Evolutionary conservation across 2,329 filamentous ascomycete species (phyloP).

Genomic region (Claviceps sp.): DNA sequence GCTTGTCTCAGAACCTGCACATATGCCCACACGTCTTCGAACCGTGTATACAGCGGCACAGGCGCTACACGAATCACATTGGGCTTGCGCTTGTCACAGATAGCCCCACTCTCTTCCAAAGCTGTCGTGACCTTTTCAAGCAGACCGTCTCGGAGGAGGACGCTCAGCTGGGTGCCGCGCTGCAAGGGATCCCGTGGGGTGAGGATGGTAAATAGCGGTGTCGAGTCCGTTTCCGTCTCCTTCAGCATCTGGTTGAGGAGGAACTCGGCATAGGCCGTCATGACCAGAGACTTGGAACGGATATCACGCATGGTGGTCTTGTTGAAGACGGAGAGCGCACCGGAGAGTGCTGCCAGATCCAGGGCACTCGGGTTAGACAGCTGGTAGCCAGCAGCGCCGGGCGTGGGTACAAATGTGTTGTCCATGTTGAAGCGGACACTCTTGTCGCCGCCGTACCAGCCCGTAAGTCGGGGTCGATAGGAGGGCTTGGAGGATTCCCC

Average conservation of each 20-base stretch:
- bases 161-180: slow-evolving; percentile 67
- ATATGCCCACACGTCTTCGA: slow-evolving; percentile 50
- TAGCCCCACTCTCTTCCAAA: slow-evolving; percentile 54
- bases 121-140: slow-evolving; percentile 53
- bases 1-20: slow-evolving; percentile 27
- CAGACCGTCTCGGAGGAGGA: slow-evolving; percentile 53
- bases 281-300: slow-evolving; percentile 53
- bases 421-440: slow-evolving; percentile 68
- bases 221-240: slow-evolving; percentile 13
- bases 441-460: slow-evolving; percentile 83
- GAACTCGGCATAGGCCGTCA: slow-evolving; percentile 67
- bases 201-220: slow-evolving; percentile 44
- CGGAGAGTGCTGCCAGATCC: slow-evolving; percentile 62
- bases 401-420: slow-evolving; percentile 62
- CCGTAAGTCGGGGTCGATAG: slow-evolving; percentile 56
- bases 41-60: slow-evolving; percentile 72
- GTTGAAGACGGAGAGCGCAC: slow-evolving; percentile 60
- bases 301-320: slow-evolving; percentile 56
- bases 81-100: slow-evolving; percentile 74
- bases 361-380: slow-evolving; percentile 71
- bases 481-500: slow-evolving; percentile 18
- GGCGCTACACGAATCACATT: slow-evolving; percentile 77
- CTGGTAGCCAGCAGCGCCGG: slow-evolving; percentile 70
- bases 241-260: slow-evolving; percentile 38
- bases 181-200: slow-evolving; percentile 56